Evolutionary conservation across 2,329 filamentous ascomycete genomes (phyloP), one percentile per base, ranked within the genome.

Genomic region (Simplicillium sp.): DNA sequence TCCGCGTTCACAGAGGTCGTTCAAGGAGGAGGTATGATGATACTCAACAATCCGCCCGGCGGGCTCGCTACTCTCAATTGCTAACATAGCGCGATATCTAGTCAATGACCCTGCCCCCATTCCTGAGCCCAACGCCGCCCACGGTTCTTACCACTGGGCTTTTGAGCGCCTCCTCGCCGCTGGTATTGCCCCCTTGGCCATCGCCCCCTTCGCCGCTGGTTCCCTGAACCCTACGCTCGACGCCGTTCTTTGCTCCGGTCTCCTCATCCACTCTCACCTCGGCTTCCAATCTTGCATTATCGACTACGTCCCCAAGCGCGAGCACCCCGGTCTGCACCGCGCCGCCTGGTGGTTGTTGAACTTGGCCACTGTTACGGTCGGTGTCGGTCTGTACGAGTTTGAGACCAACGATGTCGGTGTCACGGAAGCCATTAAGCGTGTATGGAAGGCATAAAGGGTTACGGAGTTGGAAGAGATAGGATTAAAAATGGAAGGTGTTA

Each of bases 61-160:
- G 9, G 25, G 4, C 28, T 9, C n/a, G 8, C 17, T 9, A n/a
- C 14, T 13, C n/a, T 12, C 7, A 34, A 35, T 34, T 38, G n/a
- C 41, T 38, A 20, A 39, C 20, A 48, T 41, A 29, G 17, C 37
- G 15, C 35, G 20, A 28, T 34, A 32, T 29, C 13, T 29, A 84
- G 87, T 89, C 59, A 98, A 98, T 68, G 89, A 97, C 57, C 78
- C 92, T 42, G 84, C 77, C 28, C 78, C 77, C 32, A 65, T 95
- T 17, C 89, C 88, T 36, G 60, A 76, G 16, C 67, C 86, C 40
- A 78, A 75, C 52, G 80, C 90, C 34, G 71, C 80, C 42, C 87
- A 98, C 68, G 92, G 92, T 54, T 94, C 85, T 65, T 98, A 97
- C 73, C 92, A 98, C 77, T 98, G 92, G 92, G 86, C 84, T 45